phyloP scores from a whole-genome alignment of 2,329 filamentous ascomycete species.

The Stachybotrys elegans region DNA sequence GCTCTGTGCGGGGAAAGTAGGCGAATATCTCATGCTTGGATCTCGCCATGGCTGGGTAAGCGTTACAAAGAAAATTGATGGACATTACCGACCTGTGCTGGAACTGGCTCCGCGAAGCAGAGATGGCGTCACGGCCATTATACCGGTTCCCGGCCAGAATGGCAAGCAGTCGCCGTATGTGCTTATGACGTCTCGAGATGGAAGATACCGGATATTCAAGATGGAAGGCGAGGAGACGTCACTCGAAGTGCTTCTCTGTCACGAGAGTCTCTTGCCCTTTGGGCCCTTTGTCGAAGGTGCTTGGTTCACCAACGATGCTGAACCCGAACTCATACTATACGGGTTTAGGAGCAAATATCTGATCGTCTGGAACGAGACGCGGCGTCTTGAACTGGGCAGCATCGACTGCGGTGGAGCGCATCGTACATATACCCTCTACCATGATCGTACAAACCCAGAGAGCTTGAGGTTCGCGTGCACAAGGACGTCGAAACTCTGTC shows the following conservation, averaged over 20 bases:
- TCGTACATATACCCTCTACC: conserved; percentile 60
- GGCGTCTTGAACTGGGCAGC: conserved; percentile 61
- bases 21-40: conserved; percentile 44
- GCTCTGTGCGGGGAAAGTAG: conserved; percentile 38
- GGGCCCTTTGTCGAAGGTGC: conserved; percentile 73
- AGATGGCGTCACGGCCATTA: conserved; percentile 67
- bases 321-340: conserved; percentile 61
- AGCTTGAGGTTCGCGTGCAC: conserved; percentile 65
- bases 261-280: conserved; percentile 65
- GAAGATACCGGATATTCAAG: conserved; percentile 63
- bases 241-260: conserved; percentile 42
- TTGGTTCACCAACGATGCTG: conserved; percentile 42
- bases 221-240: conserved; percentile 20
- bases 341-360: conserved; percentile 80
- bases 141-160: conserved; percentile 32
- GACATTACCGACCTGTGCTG: conserved; percentile 21
- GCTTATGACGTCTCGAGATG: conserved; percentile 71
- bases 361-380: conserved; percentile 73
- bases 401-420: conserved; percentile 84
- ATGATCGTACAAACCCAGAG: conserved; percentile 23
- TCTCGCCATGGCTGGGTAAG: conserved; percentile 48
- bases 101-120: conserved; percentile 35
- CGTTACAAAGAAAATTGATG: conserved; percentile 19
- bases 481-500: conserved; percentile 52
- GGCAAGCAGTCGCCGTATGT: conserved; percentile 38